Percentiles rank a stretch among this genome's conserved stretches.
Evolutionary conservation across 306 rosid species (phyloP).

Genomic region (Cucumis sativus): Cucumber_9930_V3 NC_026658.2:21583501-21584000

Average conservation of each 20-base stretch:
- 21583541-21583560: slow-evolving; percentile 85
- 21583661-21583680: slow-evolving; percentile 76
- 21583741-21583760: slow-evolving; percentile 92
- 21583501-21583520: slow-evolving; percentile 84
- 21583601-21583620: slow-evolving; percentile 95
- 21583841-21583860: slow-evolving; percentile 79
- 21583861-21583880: slow-evolving; percentile 94
- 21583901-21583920: slow-evolving; percentile 86
- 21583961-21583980: slow-evolving; percentile 91
- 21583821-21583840: slow-evolving; percentile 56
- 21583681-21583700: slow-evolving; percentile 93
- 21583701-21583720: slow-evolving; percentile 79
- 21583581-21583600: slow-evolving; percentile 86
- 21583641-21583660: slow-evolving; percentile 93
- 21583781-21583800: slow-evolving; percentile 92
- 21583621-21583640: slow-evolving; percentile 96
- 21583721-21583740: slow-evolving; percentile 94
- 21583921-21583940: slow-evolving; percentile 95
- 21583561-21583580: slow-evolving; percentile 86
- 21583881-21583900: slow-evolving; percentile 96
- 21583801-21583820: slow-evolving; percentile 63
- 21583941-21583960: slow-evolving; percentile 75
- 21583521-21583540: slow-evolving; percentile 91
- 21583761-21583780: slow-evolving; percentile 91
- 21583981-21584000: slow-evolving; percentile 87